Conservation (phyloP, 352 stramenopile genomes). For the Paralagenidium karlingii region DNA sequence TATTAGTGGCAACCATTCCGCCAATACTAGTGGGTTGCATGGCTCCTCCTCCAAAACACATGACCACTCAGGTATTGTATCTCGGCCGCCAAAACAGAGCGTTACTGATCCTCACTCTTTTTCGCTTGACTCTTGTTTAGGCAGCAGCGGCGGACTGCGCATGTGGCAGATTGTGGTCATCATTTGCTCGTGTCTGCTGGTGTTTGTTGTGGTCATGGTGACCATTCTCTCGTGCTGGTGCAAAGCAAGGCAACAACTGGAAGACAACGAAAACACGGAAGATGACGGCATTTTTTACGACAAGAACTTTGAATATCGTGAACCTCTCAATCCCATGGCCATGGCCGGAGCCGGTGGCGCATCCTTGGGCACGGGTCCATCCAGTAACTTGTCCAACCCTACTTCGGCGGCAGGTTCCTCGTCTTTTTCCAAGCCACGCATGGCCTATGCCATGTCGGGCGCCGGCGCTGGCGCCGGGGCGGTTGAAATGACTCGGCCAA, state of each 20-base stretch:
- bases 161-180: constrained; percentile 47
- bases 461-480: too few relatives aligned
- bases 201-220: constrained; percentile 31
- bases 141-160: constrained; percentile 14
- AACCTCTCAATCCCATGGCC: too few relatives aligned
- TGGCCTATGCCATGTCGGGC: too few relatives aligned
- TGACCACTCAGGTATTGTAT: too few relatives aligned
- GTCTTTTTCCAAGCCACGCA: too few relatives aligned
- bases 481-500: too few relatives aligned
- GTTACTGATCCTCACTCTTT: background rate
- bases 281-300: constrained; percentile 25
- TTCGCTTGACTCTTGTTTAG: background rate
- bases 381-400: too few relatives aligned
- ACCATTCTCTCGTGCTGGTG: constrained; percentile 46
- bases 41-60: too few relatives aligned
- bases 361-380: too few relatives aligned
- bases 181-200: constrained; percentile 34
- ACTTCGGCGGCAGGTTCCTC: too few relatives aligned
- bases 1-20: constrained; percentile 3
- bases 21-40: too few relatives aligned
- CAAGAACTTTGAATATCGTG: background rate
- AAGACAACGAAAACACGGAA: constrained; percentile 31
- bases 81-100: constrained; percentile 5
- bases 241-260: constrained; percentile 27
- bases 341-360: too few relatives aligned